Percentiles rank a stretch among this genome's conserved stretches.
Conservation (phyloP, 805 yeast genomes). For the Hyphopichia homilentoma region DNA sequence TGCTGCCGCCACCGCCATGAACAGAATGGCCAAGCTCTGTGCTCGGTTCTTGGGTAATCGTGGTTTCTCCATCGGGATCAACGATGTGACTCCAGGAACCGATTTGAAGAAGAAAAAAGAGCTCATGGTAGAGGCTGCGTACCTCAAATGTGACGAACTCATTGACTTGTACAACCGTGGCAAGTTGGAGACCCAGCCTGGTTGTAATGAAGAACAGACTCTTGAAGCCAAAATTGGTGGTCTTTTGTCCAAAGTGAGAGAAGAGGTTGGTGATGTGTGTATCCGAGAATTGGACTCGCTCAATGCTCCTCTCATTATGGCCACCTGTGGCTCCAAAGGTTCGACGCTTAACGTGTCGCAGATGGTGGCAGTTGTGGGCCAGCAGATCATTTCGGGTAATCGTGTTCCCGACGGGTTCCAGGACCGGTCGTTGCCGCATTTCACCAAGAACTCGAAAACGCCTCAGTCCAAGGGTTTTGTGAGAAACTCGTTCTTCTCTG, state of each 20-base stretch:
- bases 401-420: conserved; percentile 99
- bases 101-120: conserved; percentile 78
- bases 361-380: conserved; percentile 99
- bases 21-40: conserved; percentile 98
- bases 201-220: conserved; percentile 98
- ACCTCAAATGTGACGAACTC: conserved; percentile 84
- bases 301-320: conserved; percentile 97
- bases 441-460: conserved; percentile 90
- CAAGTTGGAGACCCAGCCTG: conserved; percentile 95
- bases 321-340: conserved; percentile 98
- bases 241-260: conserved; percentile 91
- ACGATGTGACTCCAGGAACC: conserved; percentile 91
- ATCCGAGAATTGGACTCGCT: conserved; percentile 83
- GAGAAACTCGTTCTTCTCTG: conserved; percentile 90
- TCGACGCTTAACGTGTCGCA: conserved; percentile 97
- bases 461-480: conserved; percentile 99
- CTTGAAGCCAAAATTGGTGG: conserved; percentile 98
- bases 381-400: conserved; percentile 96
- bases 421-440: conserved; percentile 96
- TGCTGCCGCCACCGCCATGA: conserved; percentile 95
- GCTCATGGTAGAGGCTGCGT: conserved; percentile 84
- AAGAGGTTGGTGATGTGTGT: conserved; percentile 98
- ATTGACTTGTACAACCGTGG: conserved; percentile 78
- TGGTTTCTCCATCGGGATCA: conserved; percentile 96
- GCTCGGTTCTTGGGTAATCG: conserved; percentile 92